Percentiles rank a stretch among this genome's conserved stretches.
These are phyloP conservation scores for Zygoascus meyerae DNA, from an alignment of 1,139 yeast genomes.

Conservation along the genomic window DNA sequence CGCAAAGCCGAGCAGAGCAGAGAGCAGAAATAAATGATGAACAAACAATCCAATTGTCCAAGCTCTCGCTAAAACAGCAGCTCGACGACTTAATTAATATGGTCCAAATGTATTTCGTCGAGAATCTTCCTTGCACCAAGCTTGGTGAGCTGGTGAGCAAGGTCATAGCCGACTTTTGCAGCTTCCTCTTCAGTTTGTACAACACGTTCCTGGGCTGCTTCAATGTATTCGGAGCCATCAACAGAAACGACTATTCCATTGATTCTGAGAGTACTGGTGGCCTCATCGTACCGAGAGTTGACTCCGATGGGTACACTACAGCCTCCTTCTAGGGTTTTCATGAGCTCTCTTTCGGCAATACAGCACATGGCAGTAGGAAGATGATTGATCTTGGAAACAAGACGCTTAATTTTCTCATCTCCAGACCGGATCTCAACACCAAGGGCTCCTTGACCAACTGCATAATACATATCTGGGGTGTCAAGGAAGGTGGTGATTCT, in stretches of 20 bases:
- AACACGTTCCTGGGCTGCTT: constrained; percentile 39
- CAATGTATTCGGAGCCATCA: constrained; percentile 69
- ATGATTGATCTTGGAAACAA: constrained; percentile 57
- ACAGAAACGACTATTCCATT: constrained; percentile 75
- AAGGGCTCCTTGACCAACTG: constrained; percentile 97
- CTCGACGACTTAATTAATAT: constrained; percentile 10
- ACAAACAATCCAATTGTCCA: background rate
- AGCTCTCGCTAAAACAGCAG: background rate
- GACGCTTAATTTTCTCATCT: constrained; percentile 56
- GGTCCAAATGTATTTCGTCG: constrained; percentile 69
- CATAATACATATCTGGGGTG: constrained; percentile 86
- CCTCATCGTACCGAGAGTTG: constrained; percentile 49
- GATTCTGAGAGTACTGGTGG: constrained; percentile 43
- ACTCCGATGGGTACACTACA: constrained; percentile 98
- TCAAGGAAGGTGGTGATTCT: constrained; percentile 63
- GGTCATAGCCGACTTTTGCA: constrained; percentile 56
- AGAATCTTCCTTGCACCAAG: constrained; percentile 81
- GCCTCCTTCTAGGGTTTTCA: constrained; percentile 92
- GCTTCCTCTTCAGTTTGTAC: constrained; percentile 56
- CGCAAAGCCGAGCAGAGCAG: background rate
- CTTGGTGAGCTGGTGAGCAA: constrained; percentile 62
- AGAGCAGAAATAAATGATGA: background rate
- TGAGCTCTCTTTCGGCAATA: constrained; percentile 80
- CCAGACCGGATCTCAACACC: constrained; percentile 81
- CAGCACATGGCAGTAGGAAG: constrained; percentile 67